Base-by-base conservation (phyloP, 192 early-diverging fungal species). In the Backusella psychrophila region DNA sequence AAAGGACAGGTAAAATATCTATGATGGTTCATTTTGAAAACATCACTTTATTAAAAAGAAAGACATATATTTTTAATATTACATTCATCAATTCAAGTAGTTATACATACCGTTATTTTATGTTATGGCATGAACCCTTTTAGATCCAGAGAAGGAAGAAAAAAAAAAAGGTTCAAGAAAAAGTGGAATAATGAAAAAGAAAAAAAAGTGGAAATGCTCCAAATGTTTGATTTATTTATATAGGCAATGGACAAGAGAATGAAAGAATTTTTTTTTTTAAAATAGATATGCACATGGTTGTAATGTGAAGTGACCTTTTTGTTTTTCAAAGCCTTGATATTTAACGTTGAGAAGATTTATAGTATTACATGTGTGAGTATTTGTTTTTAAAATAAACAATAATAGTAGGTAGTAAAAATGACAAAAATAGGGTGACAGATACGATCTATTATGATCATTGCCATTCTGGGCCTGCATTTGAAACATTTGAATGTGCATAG, bases 401-500 rank as follows among this genome's bases (percentile, higher is more conserved):
- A 59, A 19, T 59, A 59, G 21, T 59, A 59, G 26, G 23, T 59
- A 12, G 23, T 12, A 59, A 49, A 17, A 49, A 49, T 49, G 12
- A 53, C 12, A 53, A 23, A 53, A 53, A 53, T 8, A 21, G 52
- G 4, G 7, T 8, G 11, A 63, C 21, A 63, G 23, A 63, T 63
- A 56, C 9, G 53, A 23, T 56, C 21, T 26, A 56, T 56, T 23
- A 21, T 56, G 53, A 26, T 56, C 56, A 63, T 29, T 63, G 23
- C 56, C 21, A 63, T 26, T 63, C 26, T 63, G 56, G 29, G 56
- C 26, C 26, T 14, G 23, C 21, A 63, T 63, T 63, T 63, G 56
- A 63, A 63, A 63, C 56, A 29, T 26, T 63, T 63, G 56, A 63
- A 63, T 63, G 56, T 63, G 56, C 56, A 63, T 63, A 63, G 56